Conservation (phyloP, 495 filamentous ascomycete genomes). For the Trichoderma gamsii region DNA sequence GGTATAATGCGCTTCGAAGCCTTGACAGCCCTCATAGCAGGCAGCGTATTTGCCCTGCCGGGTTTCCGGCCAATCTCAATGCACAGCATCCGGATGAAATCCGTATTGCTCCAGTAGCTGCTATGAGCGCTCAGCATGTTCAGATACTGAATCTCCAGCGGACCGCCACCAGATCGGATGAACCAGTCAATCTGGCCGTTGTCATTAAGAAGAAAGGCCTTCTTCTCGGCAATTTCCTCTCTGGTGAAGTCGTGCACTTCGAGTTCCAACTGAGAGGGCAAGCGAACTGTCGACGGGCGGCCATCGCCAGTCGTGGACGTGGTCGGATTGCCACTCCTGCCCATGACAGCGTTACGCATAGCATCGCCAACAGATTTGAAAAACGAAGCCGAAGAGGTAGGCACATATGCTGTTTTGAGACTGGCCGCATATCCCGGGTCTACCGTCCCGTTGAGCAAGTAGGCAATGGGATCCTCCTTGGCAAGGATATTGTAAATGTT, state of each 20-base stretch:
- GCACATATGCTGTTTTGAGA: constrained; percentile 71
- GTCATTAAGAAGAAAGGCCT: constrained; percentile 82
- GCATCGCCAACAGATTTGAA: constrained; percentile 59
- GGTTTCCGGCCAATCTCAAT: constrained; percentile 74
- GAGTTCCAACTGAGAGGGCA: constrained; percentile 87
- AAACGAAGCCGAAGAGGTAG: constrained; percentile 61
- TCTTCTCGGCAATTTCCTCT: constrained; percentile 88
- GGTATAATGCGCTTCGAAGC: constrained; percentile 45
- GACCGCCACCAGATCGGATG: constrained; percentile 68
- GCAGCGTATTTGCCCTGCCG: constrained; percentile 61
- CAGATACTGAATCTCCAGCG: constrained; percentile 88
- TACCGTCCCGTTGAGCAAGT: constrained; percentile 83
- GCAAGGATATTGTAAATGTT: constrained; percentile 92
- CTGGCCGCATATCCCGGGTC: constrained; percentile 72
- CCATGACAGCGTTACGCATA: constrained; percentile 46
- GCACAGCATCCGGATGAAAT: constrained; percentile 82
- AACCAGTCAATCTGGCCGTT: constrained; percentile 93
- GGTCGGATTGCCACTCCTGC: constrained; percentile 19
- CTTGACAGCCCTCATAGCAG: constrained; percentile 71
- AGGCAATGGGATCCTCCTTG: constrained; percentile 68
- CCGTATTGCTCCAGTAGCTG: constrained; percentile 80
- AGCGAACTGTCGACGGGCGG: constrained; percentile 47
- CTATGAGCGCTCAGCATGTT: constrained; percentile 98
- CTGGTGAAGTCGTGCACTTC: constrained; percentile 92
- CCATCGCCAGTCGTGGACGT: constrained; percentile 23